phyloP scores from a whole-genome alignment of 768 basidiomycete genomes.

The Mycena chlorophos region DNA sequence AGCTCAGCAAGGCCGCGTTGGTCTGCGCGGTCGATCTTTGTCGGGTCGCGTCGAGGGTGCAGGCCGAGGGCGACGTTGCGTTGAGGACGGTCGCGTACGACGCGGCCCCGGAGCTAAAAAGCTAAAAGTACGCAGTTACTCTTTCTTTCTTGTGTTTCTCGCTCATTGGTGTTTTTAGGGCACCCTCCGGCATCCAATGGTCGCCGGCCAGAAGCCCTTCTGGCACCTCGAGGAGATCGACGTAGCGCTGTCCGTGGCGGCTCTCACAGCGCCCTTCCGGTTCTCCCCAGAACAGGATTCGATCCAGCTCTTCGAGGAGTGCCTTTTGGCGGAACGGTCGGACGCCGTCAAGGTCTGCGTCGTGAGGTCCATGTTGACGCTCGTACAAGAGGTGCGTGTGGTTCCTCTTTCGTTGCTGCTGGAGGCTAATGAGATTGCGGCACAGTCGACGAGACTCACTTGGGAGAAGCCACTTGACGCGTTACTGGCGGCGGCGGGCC shows the following conservation, averaged over 20 bases:
- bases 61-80: constrained; percentile 56
- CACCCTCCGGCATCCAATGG: constrained; percentile 31
- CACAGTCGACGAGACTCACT: constrained; percentile 52
- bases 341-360: constrained; percentile 80
- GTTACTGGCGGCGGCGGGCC: constrained; percentile 44
- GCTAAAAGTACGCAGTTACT: constrained; percentile 57
- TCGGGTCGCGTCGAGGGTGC: constrained; percentile 61
- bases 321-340: constrained; percentile 74
- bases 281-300: constrained; percentile 67
- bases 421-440: not conserved
- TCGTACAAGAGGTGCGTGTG: constrained; percentile 61
- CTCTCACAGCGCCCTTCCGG: constrained; percentile 69
- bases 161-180: constrained; percentile 22
- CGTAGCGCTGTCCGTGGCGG: constrained; percentile 73
- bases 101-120: constrained; percentile 80
- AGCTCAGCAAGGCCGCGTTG: constrained; percentile 64
- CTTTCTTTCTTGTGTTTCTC: not conserved
- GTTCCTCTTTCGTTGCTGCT: not conserved
- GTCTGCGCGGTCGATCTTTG: constrained; percentile 79
- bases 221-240: constrained; percentile 80
- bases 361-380: constrained; percentile 68
- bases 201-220: constrained; percentile 56
- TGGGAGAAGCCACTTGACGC: constrained; percentile 58
- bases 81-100: constrained; percentile 68
- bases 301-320: constrained; percentile 57